Evolutionary conservation across 495 filamentous ascomycete species (phyloP), one percentile per base, ranked within the genome.

Genomic region (Hyaloscypha bicolor): DNA sequence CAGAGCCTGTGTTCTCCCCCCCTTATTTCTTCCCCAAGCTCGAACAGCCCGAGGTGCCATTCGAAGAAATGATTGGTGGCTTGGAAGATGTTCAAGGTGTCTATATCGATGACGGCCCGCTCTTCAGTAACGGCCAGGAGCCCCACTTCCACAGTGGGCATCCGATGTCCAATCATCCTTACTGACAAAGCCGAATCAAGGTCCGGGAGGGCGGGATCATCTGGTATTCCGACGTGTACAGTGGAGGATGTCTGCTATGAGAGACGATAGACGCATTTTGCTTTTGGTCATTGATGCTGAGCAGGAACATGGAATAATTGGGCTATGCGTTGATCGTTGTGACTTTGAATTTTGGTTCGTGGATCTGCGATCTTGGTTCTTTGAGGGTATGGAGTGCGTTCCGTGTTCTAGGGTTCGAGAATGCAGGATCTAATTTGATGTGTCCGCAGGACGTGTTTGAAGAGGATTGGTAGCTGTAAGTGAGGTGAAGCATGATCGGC

Each of bases 21-120:
- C 65, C 65, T 22, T 71, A 65, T 51, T 65, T 59, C 60, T 63
- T 69, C 30, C 22, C 39, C 29, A 69, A 66, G 29, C 30, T 29
- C 35, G 62, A 69, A 48, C 33, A 56, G 19, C 42, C 62, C 22
- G 67, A 72, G 6, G 30, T 60, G 29, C 64, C 64, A 8, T 69
- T 62, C 35, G 62, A 68, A 16, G 65, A 68, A 16, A 48, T 48
- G 42, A 21, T 66, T 16, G 62, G 55, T 48, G 33, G 16, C 5
- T 32, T 73, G 32, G 69, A 71, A 37, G 66, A 68, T 69, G 69
- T 72, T 8, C 65, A 71, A 37, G 72, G 72, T 14, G 69, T 72
- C 25, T 68, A 68, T 58, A 60, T 71, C 35, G 65, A 71, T 29
- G 71, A 69, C 33, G 63, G 61, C 6, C 69, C 72, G 16, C 42